Evolutionary conservation across 805 yeast species (phyloP), one percentile per base, ranked within the genome.

Genomic region (Huiozyma sinensis): DNA sequence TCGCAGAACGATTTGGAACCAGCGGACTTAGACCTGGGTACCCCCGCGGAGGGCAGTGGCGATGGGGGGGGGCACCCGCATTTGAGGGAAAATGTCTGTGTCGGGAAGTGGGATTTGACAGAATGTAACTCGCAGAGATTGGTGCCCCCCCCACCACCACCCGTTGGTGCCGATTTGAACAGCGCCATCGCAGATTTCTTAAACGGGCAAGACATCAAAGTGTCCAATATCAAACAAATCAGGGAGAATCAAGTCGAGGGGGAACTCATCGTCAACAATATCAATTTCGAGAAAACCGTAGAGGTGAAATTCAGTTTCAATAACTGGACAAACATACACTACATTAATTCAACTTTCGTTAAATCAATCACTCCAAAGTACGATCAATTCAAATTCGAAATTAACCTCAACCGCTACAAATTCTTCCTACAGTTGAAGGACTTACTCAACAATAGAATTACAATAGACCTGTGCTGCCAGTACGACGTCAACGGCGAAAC

Each of bases 271-370:
- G 66, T 58, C 28, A 54, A 56, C 32, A 63, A 63, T 47, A 44
- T 63, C 41, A 55, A 53, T 44, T 63, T 56, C 46, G 66, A 63
- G 45, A 63, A 63, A 45, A 50, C 50, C 33, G 50, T 61, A 33
- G 62, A 61, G 46, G 46, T 62, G 42, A 63, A 63, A 45, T 57
- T 58, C 40, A 55, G 64, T 24, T 61, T 61, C 39, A 57, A 63
- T 47, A 44, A 50, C 28, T 63, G 67, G 67, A 49, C 49, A 24
- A 57, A 55, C 44, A 58, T 62, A 12, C 63, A 57, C 44, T 62
- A 58, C 39, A 52, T 56, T 10, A 48, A 52, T 9, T 64, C 65
- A 1, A 39, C 40, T 11, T 62, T 43, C 43, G 46, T 52, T 12
- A 57, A 51, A 38, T 56, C 63, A 27, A 47, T 62, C 10, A 55